These are phyloP conservation scores for Escovopsis sp. DNA, from an alignment of 2,329 filamentous ascomycete genomes.

Conservation along the genomic window DNA sequence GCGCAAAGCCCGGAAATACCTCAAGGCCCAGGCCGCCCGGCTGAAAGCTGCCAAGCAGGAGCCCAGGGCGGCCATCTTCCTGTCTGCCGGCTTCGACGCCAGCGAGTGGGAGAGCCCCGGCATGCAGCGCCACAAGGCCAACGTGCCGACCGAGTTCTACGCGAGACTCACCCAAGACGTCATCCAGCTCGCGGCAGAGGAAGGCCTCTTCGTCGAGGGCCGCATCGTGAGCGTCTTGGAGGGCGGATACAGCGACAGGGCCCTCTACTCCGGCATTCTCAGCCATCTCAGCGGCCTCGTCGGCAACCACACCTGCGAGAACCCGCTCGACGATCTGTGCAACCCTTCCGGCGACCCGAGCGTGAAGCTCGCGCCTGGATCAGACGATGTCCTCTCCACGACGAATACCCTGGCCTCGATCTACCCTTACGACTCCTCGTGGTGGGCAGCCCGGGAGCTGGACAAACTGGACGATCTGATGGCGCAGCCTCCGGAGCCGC, in stretches of 20 bases:
- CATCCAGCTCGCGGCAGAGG: slow-evolving; percentile 66
- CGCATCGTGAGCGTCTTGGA: slow-evolving; percentile 87
- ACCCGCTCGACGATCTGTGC: slow-evolving; percentile 10
- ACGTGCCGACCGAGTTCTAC: slow-evolving; percentile 94
- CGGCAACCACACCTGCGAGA: slow-evolving; percentile 33
- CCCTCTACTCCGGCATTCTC: slow-evolving; percentile 72
- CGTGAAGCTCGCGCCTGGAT: slow-evolving; percentile 30
- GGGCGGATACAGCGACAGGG: slow-evolving; percentile 89
- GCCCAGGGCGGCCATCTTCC: slow-evolving; percentile 77
- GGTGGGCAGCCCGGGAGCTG: slow-evolving; percentile 56
- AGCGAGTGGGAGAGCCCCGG: slow-evolving; percentile 84
- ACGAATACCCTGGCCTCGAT: slow-evolving; percentile 12
- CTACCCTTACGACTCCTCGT: slow-evolving; percentile 47
- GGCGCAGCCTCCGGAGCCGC: slow-evolving; percentile 31
- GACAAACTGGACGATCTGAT: slow-evolving; percentile 53
- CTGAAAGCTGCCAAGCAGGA: slow-evolving; percentile 42
- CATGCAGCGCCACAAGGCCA: slow-evolving; percentile 93
- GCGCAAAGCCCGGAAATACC: slow-evolving; percentile 64
- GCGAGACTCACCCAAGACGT: slow-evolving; percentile 80
- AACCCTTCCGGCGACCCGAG: slow-evolving; percentile 36
- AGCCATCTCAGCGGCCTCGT: slow-evolving; percentile 80
- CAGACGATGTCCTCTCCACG: slow-evolving; percentile 11
- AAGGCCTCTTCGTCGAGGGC: slow-evolving; percentile 62
- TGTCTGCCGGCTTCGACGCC: slow-evolving; percentile 93
- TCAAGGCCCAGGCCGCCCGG: slow-evolving; percentile 57